These are phyloP conservation scores for Hemileia vastatrix DNA, from an alignment of 1,284 basidiomycete species.

Conservation along the genomic window DNA sequence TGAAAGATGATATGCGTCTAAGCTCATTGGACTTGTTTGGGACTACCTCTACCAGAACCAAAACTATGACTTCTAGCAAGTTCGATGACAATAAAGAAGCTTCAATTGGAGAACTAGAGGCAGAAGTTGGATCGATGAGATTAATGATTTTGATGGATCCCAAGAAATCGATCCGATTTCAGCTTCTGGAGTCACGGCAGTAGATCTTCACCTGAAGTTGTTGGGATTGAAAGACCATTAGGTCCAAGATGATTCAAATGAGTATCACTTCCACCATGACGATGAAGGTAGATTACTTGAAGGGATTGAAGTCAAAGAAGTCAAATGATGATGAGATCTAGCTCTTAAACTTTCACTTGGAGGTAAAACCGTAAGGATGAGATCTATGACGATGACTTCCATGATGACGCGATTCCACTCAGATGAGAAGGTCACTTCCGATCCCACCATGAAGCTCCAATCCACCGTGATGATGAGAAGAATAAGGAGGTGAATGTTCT, in stretches of 20 bases:
- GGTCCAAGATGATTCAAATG: background rate
- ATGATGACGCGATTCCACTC: conserved; percentile 38
- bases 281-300: conserved; percentile 10
- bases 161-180: conserved; percentile 16
- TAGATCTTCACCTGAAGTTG: conserved; percentile 35
- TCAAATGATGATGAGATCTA: conserved; percentile 38
- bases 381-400: conserved; percentile 38
- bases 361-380: conserved; percentile 35
- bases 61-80: conserved; percentile 31
- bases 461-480: conserved; percentile 17
- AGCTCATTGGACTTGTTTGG: conserved; percentile 26
- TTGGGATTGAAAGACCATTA: conserved; percentile 26
- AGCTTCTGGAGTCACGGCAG: background rate
- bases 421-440: conserved; percentile 31
- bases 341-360: conserved; percentile 27
- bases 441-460: conserved; percentile 28
- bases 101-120: conserved; percentile 30
- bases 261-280: no score
- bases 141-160: background rate
- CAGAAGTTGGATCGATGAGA: conserved; percentile 27
- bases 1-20: conserved; percentile 33
- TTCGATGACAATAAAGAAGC: conserved; percentile 27
- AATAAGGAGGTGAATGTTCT: conserved; percentile 12
- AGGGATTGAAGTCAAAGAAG: conserved; percentile 31
- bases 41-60: conserved; percentile 29